These are phyloP conservation scores for Jatropha multifida DNA, from an alignment of 441 rosid genomes.

Conservation along the genomic window DNA sequence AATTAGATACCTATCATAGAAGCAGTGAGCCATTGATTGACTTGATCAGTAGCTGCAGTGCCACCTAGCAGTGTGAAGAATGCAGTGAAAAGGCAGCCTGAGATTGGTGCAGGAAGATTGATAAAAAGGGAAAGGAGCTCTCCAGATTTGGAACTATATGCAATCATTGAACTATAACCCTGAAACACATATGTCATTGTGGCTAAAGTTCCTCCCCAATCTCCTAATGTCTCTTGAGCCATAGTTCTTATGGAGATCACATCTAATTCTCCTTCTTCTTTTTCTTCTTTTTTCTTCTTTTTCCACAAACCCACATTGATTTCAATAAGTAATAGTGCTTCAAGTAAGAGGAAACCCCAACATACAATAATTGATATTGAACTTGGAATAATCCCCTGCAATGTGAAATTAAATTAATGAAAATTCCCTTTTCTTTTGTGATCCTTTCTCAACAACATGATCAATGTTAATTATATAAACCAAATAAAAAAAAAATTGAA, in stretches of 20 bases:
- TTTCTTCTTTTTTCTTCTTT: conserved; percentile 28
- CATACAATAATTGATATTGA: conserved; percentile 48
- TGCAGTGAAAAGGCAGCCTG: conserved; percentile 45
- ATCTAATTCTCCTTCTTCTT: conserved; percentile 39
- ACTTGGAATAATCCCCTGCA: conserved; percentile 63
- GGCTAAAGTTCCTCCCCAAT: conserved; percentile 52
- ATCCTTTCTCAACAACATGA: not conserved
- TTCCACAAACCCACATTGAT: conserved; percentile 43
- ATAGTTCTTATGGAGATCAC: conserved; percentile 59
- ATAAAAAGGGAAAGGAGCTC: conserved; percentile 51
- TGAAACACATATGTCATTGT: conserved; percentile 48
- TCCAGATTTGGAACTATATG: conserved; percentile 57
- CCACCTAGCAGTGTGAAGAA: conserved; percentile 52
- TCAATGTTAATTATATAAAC: no score
- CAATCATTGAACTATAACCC: conserved; percentile 60
- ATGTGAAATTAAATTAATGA: not conserved
- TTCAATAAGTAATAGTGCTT: conserved; percentile 58
- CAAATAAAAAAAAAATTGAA: no score
- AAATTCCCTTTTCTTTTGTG: not conserved
- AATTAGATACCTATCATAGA: conserved; percentile 47
- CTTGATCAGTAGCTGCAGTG: conserved; percentile 48
- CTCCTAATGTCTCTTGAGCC: conserved; percentile 67
- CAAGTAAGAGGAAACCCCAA: conserved; percentile 60
- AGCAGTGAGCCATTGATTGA: conserved; percentile 57
- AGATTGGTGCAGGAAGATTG: conserved; percentile 44